These are phyloP conservation scores for Striga asiatica DNA, from an alignment of 257 asterid genomes.

Conservation along the genomic window DNA sequence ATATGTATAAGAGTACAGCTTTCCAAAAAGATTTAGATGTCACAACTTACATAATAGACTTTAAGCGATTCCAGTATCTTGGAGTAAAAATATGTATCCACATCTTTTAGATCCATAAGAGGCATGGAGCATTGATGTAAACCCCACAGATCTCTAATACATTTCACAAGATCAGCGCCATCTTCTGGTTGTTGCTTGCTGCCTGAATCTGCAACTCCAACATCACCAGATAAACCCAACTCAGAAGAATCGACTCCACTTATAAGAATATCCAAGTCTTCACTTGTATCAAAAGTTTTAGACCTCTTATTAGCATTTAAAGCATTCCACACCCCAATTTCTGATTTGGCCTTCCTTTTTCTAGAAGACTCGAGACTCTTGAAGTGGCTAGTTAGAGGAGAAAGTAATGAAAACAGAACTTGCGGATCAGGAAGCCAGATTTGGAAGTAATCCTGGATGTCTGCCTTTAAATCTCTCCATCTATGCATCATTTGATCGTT, in stretches of 20 bases:
- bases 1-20: slow-evolving; percentile 1
- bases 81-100: slow-evolving; percentile 52
- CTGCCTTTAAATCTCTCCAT: slow-evolving; percentile 42
- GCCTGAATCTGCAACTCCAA: slow-evolving; percentile 30
- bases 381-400: slow-evolving; percentile 44
- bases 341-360: slow-evolving; percentile 59
- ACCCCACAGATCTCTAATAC: slow-evolving; percentile 51
- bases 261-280: slow-evolving; percentile 51
- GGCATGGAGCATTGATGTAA: slow-evolving; percentile 21
- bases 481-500: slow-evolving; percentile 27
- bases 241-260: slow-evolving; percentile 54
- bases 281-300: slow-evolving; percentile 35
- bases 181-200: slow-evolving; percentile 30
- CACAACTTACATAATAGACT: slow-evolving; percentile 54
- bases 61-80: slow-evolving; percentile 65
- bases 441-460: slow-evolving; percentile 51
- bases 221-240: slow-evolving; percentile 24
- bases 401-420: slow-evolving; percentile 60
- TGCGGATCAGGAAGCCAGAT: slow-evolving; percentile 72
- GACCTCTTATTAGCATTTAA: slow-evolving; percentile 40
- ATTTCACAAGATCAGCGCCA: slow-evolving; percentile 24
- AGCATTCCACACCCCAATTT: slow-evolving; percentile 22
- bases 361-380: slow-evolving; percentile 29
- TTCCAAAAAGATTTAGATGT: slow-evolving; percentile 7
- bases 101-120: slow-evolving; percentile 25